Evolutionary conservation across 768 basidiomycete species (phyloP).

Genomic region (Lactarius hatsudake): DNA sequence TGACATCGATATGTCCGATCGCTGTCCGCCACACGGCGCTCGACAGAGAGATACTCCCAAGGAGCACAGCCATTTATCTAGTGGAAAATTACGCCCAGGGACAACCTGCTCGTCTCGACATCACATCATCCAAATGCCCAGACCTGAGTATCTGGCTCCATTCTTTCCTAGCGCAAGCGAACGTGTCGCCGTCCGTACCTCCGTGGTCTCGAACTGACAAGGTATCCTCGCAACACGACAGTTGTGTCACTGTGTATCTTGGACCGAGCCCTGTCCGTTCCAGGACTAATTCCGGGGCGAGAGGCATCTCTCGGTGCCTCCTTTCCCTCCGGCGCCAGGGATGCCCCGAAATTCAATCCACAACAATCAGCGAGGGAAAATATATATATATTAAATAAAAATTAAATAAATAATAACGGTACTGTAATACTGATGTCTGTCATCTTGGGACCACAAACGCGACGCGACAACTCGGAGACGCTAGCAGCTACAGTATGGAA

Average conservation of each 20-base stretch:
- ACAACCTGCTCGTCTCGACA: background rate
- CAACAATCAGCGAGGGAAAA: background rate
- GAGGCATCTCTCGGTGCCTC: constrained; percentile 2
- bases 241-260: background rate
- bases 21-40: background rate
- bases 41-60: background rate
- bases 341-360: background rate
- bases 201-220: background rate
- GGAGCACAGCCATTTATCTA: background rate
- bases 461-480: background rate
- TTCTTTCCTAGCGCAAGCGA: constrained; percentile 2
- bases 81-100: background rate
- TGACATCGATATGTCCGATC: constrained; percentile 10
- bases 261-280: background rate
- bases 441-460: too few species aligned
- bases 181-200: background rate
- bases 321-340: constrained; percentile 11
- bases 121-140: background rate
- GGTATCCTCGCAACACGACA: constrained; percentile 19
- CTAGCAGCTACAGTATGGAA: background rate
- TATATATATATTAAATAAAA: background rate
- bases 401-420: background rate
- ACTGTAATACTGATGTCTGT: background rate
- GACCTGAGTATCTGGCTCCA: constrained; percentile 12
- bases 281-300: background rate